These are phyloP conservation scores for Malus hybrid DNA, from an alignment of 331 rosid species.

Conservation along the genomic window DNA sequence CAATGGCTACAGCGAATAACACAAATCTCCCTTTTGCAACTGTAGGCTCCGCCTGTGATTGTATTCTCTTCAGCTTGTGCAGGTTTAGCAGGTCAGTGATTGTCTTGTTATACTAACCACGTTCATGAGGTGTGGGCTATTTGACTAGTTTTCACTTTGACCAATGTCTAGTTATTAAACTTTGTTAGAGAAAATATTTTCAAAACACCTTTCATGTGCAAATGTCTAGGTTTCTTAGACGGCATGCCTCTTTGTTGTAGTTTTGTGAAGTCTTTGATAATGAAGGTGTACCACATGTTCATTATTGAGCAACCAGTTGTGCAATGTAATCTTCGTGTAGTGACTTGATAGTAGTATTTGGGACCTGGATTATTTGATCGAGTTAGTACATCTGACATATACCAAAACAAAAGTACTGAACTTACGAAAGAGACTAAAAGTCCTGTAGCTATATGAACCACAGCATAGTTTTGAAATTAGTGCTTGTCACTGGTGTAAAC, in stretches of 20 bases:
- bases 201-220: neutral
- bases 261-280: too few relatives aligned
- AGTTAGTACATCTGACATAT: neutral
- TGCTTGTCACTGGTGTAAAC: neutral
- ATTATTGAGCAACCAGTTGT: neutral
- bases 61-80: conserved; percentile 91
- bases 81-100: conserved; percentile 61
- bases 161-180: neutral
- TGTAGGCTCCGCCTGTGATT: conserved; percentile 93
- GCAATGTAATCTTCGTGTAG: neutral
- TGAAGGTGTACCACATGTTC: neutral
- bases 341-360: neutral
- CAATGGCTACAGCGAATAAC: neutral
- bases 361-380: too few relatives aligned
- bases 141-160: neutral
- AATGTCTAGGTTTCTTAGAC: neutral
- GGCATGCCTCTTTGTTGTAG: neutral
- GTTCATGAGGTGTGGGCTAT: neutral
- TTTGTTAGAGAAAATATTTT: neutral
- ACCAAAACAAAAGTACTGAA: neutral
- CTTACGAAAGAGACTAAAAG: neutral
- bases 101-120: neutral
- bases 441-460: neutral
- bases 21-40: conserved; percentile 10
- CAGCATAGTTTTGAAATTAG: neutral